phyloP scores from a whole-genome alignment of 2,329 filamentous ascomycete genomes.

The Dendryphion nanum region DNA sequence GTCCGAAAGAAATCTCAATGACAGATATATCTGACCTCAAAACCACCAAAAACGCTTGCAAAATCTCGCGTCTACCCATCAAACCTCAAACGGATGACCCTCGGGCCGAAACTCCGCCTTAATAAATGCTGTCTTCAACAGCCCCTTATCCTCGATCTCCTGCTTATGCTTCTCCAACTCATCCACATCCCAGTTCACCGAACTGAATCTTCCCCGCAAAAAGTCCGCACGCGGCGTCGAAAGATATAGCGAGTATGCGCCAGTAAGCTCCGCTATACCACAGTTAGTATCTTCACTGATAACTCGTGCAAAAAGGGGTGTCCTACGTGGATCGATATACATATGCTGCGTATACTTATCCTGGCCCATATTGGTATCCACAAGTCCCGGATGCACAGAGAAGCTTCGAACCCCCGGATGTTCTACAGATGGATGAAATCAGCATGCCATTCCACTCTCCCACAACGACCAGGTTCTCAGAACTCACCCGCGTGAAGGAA shows the following conservation, averaged over 20 bases:
- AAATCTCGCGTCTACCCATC: too few relatives aligned
- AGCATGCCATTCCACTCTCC: too few relatives aligned
- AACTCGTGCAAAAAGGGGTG: too few relatives aligned
- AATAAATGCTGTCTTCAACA: constrained; percentile 15
- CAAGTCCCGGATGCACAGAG: constrained; percentile 15
- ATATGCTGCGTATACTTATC: not conserved
- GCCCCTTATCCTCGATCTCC: constrained; percentile 10
- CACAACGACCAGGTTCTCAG: not conserved
- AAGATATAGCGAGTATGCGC: not conserved
- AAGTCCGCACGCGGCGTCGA: not conserved
- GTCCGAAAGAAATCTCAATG: too few relatives aligned
- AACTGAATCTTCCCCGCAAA: constrained; percentile 4
- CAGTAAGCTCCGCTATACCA: not conserved
- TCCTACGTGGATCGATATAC: not conserved
- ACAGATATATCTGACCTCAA: too few relatives aligned
- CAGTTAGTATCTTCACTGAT: too few relatives aligned
- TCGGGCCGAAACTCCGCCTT: constrained; percentile 6
- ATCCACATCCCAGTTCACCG: constrained; percentile 19
- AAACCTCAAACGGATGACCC: constrained; percentile 6
- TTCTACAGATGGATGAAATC: constrained; percentile 5
- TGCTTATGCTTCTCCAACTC: constrained; percentile 11
- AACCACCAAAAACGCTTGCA: too few relatives aligned
- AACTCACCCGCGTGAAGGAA: constrained; percentile 8
- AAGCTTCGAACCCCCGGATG: constrained; percentile 11
- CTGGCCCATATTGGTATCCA: constrained; percentile 5